phyloP scores from a whole-genome alignment of 768 basidiomycete genomes.

The Crassisporium funariophilum region DNA sequence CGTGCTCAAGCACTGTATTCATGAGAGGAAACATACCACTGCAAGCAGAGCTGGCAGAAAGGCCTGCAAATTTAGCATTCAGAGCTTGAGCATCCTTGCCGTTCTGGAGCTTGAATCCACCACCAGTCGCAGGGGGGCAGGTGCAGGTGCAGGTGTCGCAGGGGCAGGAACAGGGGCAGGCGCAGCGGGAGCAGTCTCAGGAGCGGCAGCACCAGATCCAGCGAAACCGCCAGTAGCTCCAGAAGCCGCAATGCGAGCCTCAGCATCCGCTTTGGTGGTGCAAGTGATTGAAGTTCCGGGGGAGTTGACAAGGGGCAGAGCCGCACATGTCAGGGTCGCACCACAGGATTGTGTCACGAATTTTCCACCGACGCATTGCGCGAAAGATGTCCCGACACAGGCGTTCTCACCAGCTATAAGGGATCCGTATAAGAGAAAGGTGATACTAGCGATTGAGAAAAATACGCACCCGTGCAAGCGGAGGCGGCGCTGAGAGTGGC shows the following conservation, averaged over 20 bases:
- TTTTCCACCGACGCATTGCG: conserved; percentile 54
- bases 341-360: conserved; percentile 43
- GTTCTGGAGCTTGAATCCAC: conserved; percentile 32
- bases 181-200: conserved; percentile 20
- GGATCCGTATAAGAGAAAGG: background rate
- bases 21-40: conserved; percentile 22
- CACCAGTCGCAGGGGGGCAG: conserved; percentile 18
- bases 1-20: conserved; percentile 16
- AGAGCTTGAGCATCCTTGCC: conserved; percentile 52
- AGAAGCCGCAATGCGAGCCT: conserved; percentile 42
- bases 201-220: conserved; percentile 26
- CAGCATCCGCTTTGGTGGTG: conserved; percentile 47
- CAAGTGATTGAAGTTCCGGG: conserved; percentile 56
- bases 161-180: conserved; percentile 8
- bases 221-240: conserved; percentile 46
- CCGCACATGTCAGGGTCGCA: conserved; percentile 41
- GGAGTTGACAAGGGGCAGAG: conserved; percentile 57
- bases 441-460: background rate
- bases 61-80: conserved; percentile 52
- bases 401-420: conserved; percentile 33
- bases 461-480: conserved; percentile 39
- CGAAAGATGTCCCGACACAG: conserved; percentile 47
- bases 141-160: conserved; percentile 16
- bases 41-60: conserved; percentile 50
- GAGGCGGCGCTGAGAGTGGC: conserved; percentile 45